Conservation (phyloP, 345 rosid genomes). For the Aquilaria malaccensis region DNA sequence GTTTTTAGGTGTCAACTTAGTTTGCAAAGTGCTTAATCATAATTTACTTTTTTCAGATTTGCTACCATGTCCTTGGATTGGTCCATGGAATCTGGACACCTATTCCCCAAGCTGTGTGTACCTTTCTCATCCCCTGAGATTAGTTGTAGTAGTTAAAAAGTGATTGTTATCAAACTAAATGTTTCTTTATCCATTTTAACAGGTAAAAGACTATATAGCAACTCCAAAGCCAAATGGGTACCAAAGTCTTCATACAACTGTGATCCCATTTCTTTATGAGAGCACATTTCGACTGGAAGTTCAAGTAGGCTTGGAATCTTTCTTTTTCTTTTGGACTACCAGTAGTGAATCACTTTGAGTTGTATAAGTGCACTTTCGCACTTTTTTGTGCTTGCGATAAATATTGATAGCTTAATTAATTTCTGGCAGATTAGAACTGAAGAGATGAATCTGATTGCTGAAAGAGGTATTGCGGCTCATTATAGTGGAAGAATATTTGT, state of each 20-base stretch:
- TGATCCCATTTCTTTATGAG: slow-evolving; percentile 74
- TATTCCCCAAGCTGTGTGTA: slow-evolving; percentile 70
- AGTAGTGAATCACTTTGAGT: no score
- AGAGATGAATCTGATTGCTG: slow-evolving; percentile 90
- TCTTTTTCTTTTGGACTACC: no score
- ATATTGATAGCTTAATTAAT: no score
- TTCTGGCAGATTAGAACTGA: slow-evolving; percentile 77
- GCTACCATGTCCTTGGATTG: slow-evolving; percentile 85
- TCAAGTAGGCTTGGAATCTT: slow-evolving; percentile 35
- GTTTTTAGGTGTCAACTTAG: no score
- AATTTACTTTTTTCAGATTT: slow-evolving; percentile 50
- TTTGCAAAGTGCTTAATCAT: slow-evolving; percentile 9
- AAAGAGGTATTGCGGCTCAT: slow-evolving; percentile 91
- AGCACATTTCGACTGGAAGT: slow-evolving; percentile 77
- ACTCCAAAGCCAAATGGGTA: slow-evolving; percentile 94
- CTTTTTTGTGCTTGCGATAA: no score
- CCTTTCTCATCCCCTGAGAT: slow-evolving; percentile 12
- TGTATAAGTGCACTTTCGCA: no score
- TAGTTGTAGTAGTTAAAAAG: background rate
- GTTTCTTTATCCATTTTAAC: slow-evolving; percentile 16
- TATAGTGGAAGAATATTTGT: slow-evolving; percentile 74
- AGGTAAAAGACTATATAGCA: slow-evolving; percentile 94
- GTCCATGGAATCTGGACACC: slow-evolving; percentile 96
- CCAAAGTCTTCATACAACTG: slow-evolving; percentile 88
- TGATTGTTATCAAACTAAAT: slow-evolving; percentile 1